These are phyloP conservation scores for Phyllosticta ampelicida DNA, from an alignment of 2,329 filamentous ascomycete species.

Conservation along the genomic window DNA sequence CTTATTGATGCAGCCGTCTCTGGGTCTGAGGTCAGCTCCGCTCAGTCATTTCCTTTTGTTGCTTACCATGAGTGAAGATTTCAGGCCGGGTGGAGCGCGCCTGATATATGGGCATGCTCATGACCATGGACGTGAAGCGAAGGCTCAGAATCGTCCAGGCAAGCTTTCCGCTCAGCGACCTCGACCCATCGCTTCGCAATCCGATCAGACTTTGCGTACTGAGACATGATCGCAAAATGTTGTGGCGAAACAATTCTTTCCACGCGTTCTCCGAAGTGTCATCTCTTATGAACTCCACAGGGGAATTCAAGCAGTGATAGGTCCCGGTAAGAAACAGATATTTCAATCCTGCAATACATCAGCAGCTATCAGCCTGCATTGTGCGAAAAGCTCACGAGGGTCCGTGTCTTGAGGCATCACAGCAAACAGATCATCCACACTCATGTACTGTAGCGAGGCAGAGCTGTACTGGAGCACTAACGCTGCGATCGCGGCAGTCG, in stretches of 20 bases:
- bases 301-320: slow-evolving; percentile 37
- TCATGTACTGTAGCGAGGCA: slow-evolving; percentile 34
- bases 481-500: slow-evolving; percentile 29
- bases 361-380: neutral
- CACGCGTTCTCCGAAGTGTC: slow-evolving; percentile 56
- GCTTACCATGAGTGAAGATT: slow-evolving; percentile 3
- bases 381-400: slow-evolving; percentile 9
- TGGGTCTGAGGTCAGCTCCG: slow-evolving; percentile 20
- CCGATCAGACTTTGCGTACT: slow-evolving; percentile 71
- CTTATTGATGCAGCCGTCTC: slow-evolving; percentile 63
- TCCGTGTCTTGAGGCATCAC: slow-evolving; percentile 22
- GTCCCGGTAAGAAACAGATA: slow-evolving; percentile 51
- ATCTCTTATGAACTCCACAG: slow-evolving; percentile 75
- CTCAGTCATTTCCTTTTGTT: slow-evolving; percentile 10
- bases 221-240: slow-evolving; percentile 57
- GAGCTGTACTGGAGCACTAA: slow-evolving; percentile 33
- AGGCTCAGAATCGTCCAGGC: slow-evolving; percentile 66
- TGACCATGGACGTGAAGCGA: slow-evolving; percentile 3
- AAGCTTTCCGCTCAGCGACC: slow-evolving; percentile 58
- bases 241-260: slow-evolving; percentile 33
- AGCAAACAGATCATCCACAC: slow-evolving; percentile 40
- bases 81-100: neutral
- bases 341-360: slow-evolving; percentile 17
- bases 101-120: slow-evolving; percentile 5
- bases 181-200: slow-evolving; percentile 50